Conservation (phyloP, 129 eudicot species). For the Flaveria brownii region DNA sequence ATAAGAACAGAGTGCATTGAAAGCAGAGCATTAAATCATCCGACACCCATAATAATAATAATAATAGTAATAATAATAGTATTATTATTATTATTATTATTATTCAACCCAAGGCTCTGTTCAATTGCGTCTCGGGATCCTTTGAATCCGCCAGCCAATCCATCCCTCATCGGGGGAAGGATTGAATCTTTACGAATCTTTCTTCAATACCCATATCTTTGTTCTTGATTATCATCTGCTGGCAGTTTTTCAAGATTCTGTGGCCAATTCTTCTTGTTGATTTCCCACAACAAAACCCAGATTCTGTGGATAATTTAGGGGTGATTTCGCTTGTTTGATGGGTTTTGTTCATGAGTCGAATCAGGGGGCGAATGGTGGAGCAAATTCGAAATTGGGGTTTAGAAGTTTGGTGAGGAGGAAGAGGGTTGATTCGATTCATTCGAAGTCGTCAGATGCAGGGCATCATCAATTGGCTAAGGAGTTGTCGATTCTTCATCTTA, state of each 20-base stretch:
- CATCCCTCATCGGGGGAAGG: constrained; percentile 33
- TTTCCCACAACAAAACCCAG: neutral
- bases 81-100: neutral
- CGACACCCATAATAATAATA: neutral
- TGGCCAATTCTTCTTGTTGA: neutral
- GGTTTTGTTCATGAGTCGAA: constrained; percentile 52
- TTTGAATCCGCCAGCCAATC: constrained; percentile 25
- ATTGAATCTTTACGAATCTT: constrained; percentile 38
- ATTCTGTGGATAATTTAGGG: neutral
- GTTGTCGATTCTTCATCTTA: constrained; percentile 73
- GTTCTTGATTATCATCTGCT: constrained; percentile 10
- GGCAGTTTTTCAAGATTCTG: constrained; percentile 37
- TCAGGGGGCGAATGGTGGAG: constrained; percentile 25
- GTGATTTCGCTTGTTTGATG: constrained; percentile 39
- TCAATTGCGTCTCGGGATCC: constrained; percentile 25
- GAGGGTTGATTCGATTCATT: constrained; percentile 79
- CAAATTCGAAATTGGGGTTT: constrained; percentile 35
- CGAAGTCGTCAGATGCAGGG: constrained; percentile 47
- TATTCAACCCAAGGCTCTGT: constrained; percentile 16
- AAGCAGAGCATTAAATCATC: constrained; percentile 19
- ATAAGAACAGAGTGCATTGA: constrained; percentile 1
- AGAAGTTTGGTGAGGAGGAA: constrained; percentile 79
- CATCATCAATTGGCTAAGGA: constrained; percentile 91
- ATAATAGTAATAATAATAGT: neutral
- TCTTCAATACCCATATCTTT: constrained; percentile 13